phyloP scores from a whole-genome alignment of 805 yeast genomes.

The Candida silvicultrix region DNA sequence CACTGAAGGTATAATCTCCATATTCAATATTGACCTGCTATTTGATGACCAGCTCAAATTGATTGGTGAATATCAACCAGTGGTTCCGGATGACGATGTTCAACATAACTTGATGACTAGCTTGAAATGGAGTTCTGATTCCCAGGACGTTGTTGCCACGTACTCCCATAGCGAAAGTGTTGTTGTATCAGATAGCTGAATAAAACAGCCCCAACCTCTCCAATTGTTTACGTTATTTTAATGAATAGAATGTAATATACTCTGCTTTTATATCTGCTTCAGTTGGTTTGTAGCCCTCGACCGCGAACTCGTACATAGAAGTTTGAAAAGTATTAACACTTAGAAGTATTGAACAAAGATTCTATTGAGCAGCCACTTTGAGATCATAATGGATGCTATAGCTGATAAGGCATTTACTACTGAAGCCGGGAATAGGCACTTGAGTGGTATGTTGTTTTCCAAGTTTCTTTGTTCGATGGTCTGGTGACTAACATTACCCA shows the following conservation, averaged over 20 bases:
- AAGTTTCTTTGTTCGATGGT: not conserved
- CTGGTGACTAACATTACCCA: conserved; percentile 2
- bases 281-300: too few species aligned
- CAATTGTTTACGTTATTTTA: too few species aligned
- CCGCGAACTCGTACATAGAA: too few species aligned
- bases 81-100: conserved; percentile 3
- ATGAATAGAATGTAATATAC: too few species aligned
- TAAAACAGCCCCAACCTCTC: not conserved
- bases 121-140: conserved; percentile 28
- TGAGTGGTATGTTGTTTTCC: conserved; percentile 31
- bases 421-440: conserved; percentile 17
- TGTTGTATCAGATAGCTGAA: conserved; percentile 1
- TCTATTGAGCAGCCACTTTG: too few species aligned
- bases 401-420: conserved; percentile 47
- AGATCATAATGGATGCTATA: conserved; percentile 52
- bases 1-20: conserved; percentile 49
- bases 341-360: too few species aligned
- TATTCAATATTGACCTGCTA: conserved; percentile 38
- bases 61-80: conserved; percentile 21
- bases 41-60: conserved; percentile 9
- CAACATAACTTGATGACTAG: conserved; percentile 25
- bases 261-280: too few species aligned
- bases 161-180: conserved; percentile 26
- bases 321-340: too few species aligned
- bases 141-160: conserved; percentile 23